Evolutionary conservation across 495 filamentous ascomycete species (phyloP).

Genomic region (Haplographium delicatum): DNA sequence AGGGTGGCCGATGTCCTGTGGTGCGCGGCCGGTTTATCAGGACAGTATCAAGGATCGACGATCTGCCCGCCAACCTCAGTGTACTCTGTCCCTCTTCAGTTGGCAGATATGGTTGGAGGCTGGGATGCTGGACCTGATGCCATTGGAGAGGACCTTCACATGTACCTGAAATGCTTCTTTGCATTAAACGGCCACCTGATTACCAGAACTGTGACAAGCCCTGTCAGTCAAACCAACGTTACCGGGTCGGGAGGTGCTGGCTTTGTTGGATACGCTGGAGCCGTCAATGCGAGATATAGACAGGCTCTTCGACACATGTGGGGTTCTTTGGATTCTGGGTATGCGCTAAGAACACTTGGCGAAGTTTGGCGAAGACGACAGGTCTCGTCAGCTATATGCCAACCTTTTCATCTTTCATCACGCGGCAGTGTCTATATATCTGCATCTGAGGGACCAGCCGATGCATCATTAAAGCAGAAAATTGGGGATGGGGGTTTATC

Average conservation of each 20-base stretch:
- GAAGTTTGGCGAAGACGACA: conserved; percentile 47
- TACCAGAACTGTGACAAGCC: conserved; percentile 45
- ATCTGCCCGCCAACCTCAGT: conserved; percentile 65
- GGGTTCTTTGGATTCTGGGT: conserved; percentile 62
- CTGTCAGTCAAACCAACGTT: conserved; percentile 65
- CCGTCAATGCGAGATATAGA: conserved; percentile 55
- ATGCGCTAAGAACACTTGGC: conserved; percentile 43
- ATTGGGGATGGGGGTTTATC: conserved; percentile 31
- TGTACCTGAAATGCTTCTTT: conserved; percentile 72
- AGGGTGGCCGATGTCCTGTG: conserved; percentile 63
- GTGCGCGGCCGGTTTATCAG: conserved; percentile 60
- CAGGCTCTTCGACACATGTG: conserved; percentile 68
- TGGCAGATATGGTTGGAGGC: conserved; percentile 55
- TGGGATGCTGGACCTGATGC: conserved; percentile 31
- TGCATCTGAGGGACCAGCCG: too few species aligned
- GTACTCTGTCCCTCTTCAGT: conserved; percentile 57
- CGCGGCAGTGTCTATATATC: too few species aligned
- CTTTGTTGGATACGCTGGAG: conserved; percentile 43
- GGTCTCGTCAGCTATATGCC: conserved; percentile 42
- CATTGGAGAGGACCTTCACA: conserved; percentile 69
- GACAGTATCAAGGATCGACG: conserved; percentile 51
- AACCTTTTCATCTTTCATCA: conserved; percentile 44
- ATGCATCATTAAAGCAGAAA: conserved; percentile 32
- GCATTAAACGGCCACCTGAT: conserved; percentile 58
- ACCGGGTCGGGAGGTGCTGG: conserved; percentile 41